Evolutionary conservation across 2,329 filamentous ascomycete genomes (phyloP), one percentile per base, ranked within the genome.

Genomic region (Fusarium virguliforme): DNA sequence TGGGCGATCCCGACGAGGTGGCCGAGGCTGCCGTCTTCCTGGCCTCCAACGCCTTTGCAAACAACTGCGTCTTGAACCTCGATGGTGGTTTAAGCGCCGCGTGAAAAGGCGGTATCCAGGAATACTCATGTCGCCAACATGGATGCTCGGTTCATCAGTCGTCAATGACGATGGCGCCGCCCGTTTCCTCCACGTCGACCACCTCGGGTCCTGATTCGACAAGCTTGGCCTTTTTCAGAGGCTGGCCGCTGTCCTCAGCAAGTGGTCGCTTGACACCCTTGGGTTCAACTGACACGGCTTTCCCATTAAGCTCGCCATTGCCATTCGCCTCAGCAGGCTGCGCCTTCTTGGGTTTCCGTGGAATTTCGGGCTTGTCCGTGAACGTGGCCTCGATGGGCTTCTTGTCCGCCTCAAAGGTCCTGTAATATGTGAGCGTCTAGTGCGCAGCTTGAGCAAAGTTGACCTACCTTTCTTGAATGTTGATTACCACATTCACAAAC

Each of bases 51-150:
- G 83, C 88, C 68, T 97, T 95, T 81, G 92, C 94, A 62, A 95
- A 95, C 79, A 97, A 97, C 72, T 96, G 93, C 79, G 86, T 95
- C 56, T 85, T 97, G 57, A 96, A 95, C 79, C 85, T 97, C 30
- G 94, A 97, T 80, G 94, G 94, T 15, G 94, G 94, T 2, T 80
- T 97, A 72, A 94, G 92, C 79, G 92, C 92, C 56, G 81, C 81
- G 74, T 92, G 78, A 85, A 62, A 59, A 28, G 58, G 26, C 62
- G 65, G 37, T 30, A 59, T 58, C 56, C 51, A 56, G 56, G 40
- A 40, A 67, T 68, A 57, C 61, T 54, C 28, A 64, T 59, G 60
- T 40, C 50, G 51, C 53, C 35, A 68, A 30, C 67, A 43, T 24
- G 38, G 37, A 55, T 32, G 56, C 8, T 53, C 10, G 35, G 24